Base-by-base conservation (phyloP, 805 yeast genomes). In the Candida gorgasii region DNA sequence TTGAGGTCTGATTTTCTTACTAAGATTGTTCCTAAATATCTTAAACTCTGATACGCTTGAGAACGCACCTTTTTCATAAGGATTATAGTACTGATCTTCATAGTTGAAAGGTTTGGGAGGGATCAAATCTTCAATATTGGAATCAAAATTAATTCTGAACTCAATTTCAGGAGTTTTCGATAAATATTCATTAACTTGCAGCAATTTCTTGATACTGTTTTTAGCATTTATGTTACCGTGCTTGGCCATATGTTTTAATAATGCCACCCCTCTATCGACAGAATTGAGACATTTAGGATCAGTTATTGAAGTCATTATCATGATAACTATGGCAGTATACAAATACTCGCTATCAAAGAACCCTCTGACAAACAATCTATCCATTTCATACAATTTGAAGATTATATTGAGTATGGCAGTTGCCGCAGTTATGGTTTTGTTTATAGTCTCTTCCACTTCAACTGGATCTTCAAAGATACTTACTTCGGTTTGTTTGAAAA, bases 291-390 rank as follows among this genome's bases (percentile, higher is more conserved):
- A 40, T 3, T 29, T 22, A 7, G 34, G 29, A 31, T 46, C 52
- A 9, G 49, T 46, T 6, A 59, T 44, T 15, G 56, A 48, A 0
- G 64, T 57, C 45, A 66, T 53, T 9, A 65, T 49, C 26, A 65
- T 41, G 16, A 61, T 44, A 15, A 66, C 47, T 17, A 66, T 44
- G 1, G 73, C 65, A 4, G 62, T 52, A 42, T 58, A 69, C 29
- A 68, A 48, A 50, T 69, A 68, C 45, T 65, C 70, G 35, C 65
- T 51, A 43, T 69, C 75, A 69, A 72, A 68, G 42, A 59, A 67
- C 2, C 73, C 75, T 13, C 62, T 48, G 15, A 55, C 48, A 41
- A 67, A 67, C 11, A 67, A 44, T 33, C 61, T 52, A n/a, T 58
- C 46, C 39, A 54, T 46, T 24, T 56, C 56, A 31, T 57, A 62